Percentiles rank a stretch among this genome's conserved stretches.
Conservation (phyloP, 2,329 filamentous ascomycete genomes). For the Penicillium thymicola region DNA sequence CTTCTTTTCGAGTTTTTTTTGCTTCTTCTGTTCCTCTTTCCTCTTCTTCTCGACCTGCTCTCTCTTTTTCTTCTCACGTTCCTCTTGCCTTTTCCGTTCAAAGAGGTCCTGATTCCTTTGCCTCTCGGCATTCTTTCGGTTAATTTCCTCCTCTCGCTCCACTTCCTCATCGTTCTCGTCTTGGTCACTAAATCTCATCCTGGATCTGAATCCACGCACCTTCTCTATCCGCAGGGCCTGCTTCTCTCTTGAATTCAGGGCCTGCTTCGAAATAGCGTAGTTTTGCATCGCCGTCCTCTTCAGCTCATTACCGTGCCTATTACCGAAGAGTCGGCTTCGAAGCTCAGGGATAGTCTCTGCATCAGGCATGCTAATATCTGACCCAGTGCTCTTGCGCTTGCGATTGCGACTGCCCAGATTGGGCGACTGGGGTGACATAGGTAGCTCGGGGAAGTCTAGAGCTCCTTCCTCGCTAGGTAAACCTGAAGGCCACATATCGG, state of each 20-base stretch:
- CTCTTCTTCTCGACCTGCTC: background rate
- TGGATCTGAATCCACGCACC: background rate
- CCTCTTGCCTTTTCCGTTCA: background rate
- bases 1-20: background rate
- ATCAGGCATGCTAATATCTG: background rate
- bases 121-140: background rate
- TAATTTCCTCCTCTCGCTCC: background rate
- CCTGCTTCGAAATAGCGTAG: background rate
- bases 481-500: slow-evolving; percentile 7
- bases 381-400: background rate
- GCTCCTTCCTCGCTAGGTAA: slow-evolving; percentile 4
- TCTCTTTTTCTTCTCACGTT: background rate
- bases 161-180: background rate
- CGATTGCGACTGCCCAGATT: background rate
- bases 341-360: background rate
- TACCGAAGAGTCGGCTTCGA: background rate
- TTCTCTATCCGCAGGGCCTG: background rate
- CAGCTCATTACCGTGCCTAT: background rate
- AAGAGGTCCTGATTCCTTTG: background rate
- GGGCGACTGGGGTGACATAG: background rate
- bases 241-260: background rate
- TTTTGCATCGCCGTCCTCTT: background rate
- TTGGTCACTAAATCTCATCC: background rate
- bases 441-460: slow-evolving; percentile 9
- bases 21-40: background rate